Conservation (phyloP, 352 stramenopile genomes). For the Nothophytophthora sp. region DNA sequence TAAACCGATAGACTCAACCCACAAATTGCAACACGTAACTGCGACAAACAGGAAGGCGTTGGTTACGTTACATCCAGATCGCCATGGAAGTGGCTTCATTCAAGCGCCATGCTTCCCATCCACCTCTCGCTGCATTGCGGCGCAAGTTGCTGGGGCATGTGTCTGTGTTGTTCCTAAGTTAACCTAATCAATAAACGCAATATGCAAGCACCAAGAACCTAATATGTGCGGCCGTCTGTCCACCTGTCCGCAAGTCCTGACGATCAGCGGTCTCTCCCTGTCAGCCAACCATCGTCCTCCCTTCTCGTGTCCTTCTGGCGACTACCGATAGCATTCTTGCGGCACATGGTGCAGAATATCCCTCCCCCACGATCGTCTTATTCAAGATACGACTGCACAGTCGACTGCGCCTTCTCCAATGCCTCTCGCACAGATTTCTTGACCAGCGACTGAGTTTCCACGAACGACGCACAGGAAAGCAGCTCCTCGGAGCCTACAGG, state of each 20-base stretch:
- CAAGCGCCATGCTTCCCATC: too few relatives aligned
- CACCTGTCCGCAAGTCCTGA: conserved; percentile 4
- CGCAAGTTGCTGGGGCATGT: too few relatives aligned
- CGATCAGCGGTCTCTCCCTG: conserved; percentile 14
- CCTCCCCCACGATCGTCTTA: conserved; percentile 16
- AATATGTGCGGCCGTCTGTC: conserved; percentile 30
- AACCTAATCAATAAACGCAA: conserved; percentile 30
- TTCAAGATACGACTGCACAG: conserved; percentile 31
- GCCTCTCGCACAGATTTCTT: conserved; percentile 38
- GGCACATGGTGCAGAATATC: conserved; percentile 12
- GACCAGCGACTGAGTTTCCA: conserved; percentile 35
- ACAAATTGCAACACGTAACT: too few relatives aligned
- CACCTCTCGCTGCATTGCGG: too few relatives aligned
- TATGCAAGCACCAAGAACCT: conserved; percentile 41
- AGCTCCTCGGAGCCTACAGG: conserved; percentile 31
- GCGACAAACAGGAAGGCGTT: too few relatives aligned
- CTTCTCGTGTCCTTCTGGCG: too few relatives aligned
- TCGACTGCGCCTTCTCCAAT: conserved; percentile 22
- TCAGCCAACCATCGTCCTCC: conserved; percentile 11
- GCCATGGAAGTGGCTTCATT: too few relatives aligned
- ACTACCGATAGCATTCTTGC: conserved; percentile 8
- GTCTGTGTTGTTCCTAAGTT: conserved; percentile 35
- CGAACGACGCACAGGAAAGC: conserved; percentile 41
- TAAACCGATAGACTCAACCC: too few relatives aligned
- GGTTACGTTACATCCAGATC: too few relatives aligned